Conservation (phyloP, 2,329 filamentous ascomycete genomes). For the Pezicula radicicola region DNA sequence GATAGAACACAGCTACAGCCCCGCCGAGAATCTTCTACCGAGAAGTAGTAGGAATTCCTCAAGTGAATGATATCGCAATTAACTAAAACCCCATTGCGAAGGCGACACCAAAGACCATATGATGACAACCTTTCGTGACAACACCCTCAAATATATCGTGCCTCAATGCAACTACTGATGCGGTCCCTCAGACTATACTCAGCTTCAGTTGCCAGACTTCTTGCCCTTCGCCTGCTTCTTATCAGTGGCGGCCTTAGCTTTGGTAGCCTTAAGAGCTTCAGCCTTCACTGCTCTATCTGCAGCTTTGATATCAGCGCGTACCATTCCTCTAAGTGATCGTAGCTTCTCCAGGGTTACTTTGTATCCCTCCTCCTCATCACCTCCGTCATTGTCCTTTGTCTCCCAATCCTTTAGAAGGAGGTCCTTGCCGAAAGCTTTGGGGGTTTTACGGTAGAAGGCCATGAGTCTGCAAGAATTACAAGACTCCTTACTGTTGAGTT, state of each 20-base stretch:
- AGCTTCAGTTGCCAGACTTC: background rate
- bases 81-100: no score
- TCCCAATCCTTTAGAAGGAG: conserved; percentile 4
- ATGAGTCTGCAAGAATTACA: background rate
- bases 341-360: no score
- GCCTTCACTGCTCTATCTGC: background rate
- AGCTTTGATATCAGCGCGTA: background rate
- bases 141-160: no score
- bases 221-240: background rate
- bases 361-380: background rate
- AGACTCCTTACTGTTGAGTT: background rate
- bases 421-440: conserved; percentile 1
- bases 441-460: conserved; percentile 1
- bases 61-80: no score
- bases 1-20: no score
- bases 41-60: no score
- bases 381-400: background rate
- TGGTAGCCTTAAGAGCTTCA: background rate
- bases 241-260: background rate
- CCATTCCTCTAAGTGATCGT: background rate
- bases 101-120: no score
- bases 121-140: no score
- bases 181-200: no score
- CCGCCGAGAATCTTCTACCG: no score
- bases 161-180: no score